Percentiles rank a stretch among this genome's conserved stretches.
These are phyloP conservation scores for Yamadazyma blattariae DNA, from an alignment of 1,139 yeast species.

Conservation along the genomic window DNA sequence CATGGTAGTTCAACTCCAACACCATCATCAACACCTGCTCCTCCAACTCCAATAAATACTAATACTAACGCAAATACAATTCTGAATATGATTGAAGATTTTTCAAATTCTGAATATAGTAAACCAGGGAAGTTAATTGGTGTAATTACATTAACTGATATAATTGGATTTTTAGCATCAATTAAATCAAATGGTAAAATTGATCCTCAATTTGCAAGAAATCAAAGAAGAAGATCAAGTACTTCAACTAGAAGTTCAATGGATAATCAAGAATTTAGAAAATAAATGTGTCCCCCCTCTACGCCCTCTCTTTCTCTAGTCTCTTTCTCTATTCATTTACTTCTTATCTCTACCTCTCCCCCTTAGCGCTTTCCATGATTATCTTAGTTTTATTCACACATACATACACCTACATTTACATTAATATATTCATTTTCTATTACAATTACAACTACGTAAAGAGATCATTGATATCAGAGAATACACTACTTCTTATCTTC, in stretches of 20 bases:
- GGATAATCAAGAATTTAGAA: conserved; percentile 19
- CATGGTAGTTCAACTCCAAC: no score
- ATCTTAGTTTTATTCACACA: no score
- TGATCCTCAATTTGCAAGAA: conserved; percentile 82
- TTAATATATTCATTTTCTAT: no score
- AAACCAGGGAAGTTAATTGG: conserved; percentile 81
- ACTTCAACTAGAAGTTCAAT: conserved; percentile 41
- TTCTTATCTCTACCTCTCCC: not conserved
- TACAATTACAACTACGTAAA: no score
- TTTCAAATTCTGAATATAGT: conserved; percentile 21
- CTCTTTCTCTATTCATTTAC: not conserved
- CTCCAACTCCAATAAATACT: no score
- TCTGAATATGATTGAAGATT: conserved; percentile 24
- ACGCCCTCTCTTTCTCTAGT: conserved; percentile 6
- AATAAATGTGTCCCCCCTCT: no score
- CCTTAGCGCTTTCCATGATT: no score
- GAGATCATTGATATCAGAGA: no score
- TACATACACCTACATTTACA: no score
- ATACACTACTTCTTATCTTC: no score
- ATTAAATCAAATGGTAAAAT: conserved; percentile 58
- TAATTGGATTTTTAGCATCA: conserved; percentile 75
- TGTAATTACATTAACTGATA: conserved; percentile 87
- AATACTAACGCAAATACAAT: no score
- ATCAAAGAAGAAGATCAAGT: conserved; percentile 76
- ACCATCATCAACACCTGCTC: no score